phyloP scores from a whole-genome alignment of 2,329 filamentous ascomycete genomes.

The Aspergillus sp. region DNA sequence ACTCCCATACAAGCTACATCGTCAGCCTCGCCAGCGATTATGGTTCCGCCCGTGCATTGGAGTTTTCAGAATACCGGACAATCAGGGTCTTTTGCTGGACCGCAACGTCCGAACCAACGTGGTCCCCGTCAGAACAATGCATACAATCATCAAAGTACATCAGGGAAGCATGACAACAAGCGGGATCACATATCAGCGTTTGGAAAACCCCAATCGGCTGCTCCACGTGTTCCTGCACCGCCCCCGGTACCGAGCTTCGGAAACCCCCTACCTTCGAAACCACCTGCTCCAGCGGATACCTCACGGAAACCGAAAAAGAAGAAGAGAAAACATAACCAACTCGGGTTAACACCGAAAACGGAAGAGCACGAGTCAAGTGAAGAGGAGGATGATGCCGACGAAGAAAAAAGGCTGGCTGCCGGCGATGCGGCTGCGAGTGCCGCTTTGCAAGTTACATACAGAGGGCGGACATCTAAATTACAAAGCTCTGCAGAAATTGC shows the following conservation, averaged over 20 bases:
- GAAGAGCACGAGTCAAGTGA: slow-evolving; percentile 48
- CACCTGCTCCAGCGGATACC: slow-evolving; percentile 36
- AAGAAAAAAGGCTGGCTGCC: slow-evolving; percentile 43
- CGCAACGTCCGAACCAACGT: slow-evolving; percentile 31
- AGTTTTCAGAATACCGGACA: slow-evolving; percentile 52
- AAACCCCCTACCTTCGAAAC: slow-evolving; percentile 44
- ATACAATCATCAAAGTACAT: slow-evolving; percentile 20
- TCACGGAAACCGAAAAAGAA: slow-evolving; percentile 40
- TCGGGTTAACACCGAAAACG: slow-evolving; percentile 48
- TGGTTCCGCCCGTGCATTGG: slow-evolving; percentile 58
- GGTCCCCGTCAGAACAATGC: slow-evolving; percentile 24
- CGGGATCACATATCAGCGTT: slow-evolving; percentile 40
- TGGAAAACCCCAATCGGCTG: slow-evolving; percentile 30
- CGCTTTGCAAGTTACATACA: slow-evolving; percentile 54
- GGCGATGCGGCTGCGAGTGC: slow-evolving; percentile 19
- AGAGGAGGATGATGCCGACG: slow-evolving; percentile 47
- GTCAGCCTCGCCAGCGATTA: slow-evolving; percentile 41
- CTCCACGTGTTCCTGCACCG: slow-evolving; percentile 36
- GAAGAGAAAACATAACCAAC: slow-evolving; percentile 47
- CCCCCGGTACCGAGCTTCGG: slow-evolving; percentile 48
- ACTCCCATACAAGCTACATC: slow-evolving; percentile 22
- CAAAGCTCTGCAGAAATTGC: slow-evolving; percentile 66
- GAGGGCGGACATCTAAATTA: slow-evolving; percentile 55
- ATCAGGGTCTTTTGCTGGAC: slow-evolving; percentile 46
- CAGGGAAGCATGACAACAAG: slow-evolving; percentile 30